A percentile compares a stretch with the other conserved stretches of the same genome.
Conservation (phyloP, 495 filamentous ascomycete species). For the Astrocystis sublimbata region DNA sequence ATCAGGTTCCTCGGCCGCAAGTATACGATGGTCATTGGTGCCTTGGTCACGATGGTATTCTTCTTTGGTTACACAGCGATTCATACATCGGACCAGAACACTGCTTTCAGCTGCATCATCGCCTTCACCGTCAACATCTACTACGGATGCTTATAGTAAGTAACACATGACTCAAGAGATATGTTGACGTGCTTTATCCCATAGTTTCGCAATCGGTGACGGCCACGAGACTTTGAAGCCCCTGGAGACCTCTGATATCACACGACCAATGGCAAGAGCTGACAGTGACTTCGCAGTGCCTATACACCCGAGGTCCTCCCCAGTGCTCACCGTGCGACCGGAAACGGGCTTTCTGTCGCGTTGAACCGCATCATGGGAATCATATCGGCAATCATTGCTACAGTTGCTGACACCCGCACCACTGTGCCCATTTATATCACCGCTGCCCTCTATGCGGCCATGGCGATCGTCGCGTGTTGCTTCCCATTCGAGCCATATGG, state of each 20-base stretch:
- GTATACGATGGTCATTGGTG: slow-evolving; percentile 68
- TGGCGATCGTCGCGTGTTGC: slow-evolving; percentile 59
- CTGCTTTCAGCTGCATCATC: slow-evolving; percentile 67
- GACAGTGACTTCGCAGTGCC: no score
- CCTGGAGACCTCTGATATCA: no score
- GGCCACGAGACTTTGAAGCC: no score
- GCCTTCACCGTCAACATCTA: slow-evolving; percentile 70
- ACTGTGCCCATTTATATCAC: slow-evolving; percentile 69
- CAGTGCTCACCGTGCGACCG: slow-evolving; percentile 67
- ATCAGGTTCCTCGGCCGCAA: slow-evolving; percentile 57
- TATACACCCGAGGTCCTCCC: slow-evolving; percentile 62
- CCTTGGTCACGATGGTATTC: slow-evolving; percentile 61
- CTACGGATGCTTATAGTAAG: slow-evolving; percentile 73
- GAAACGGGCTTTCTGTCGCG: slow-evolving; percentile 68
- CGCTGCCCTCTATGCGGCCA: slow-evolving; percentile 63
- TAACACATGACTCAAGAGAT: no score
- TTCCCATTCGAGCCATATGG: slow-evolving; percentile 76
- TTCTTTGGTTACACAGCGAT: slow-evolving; percentile 72
- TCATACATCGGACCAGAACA: slow-evolving; percentile 56
- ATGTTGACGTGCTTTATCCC: no score
- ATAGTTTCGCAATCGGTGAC: no score
- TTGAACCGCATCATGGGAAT: slow-evolving; percentile 75
- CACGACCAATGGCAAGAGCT: no score
- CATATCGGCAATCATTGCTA: slow-evolving; percentile 64
- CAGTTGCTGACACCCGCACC: slow-evolving; percentile 58